Evolutionary conservation across 2,329 filamentous ascomycete genomes (phyloP).

Genomic region (Ascochyta viciae-villosae): DNA sequence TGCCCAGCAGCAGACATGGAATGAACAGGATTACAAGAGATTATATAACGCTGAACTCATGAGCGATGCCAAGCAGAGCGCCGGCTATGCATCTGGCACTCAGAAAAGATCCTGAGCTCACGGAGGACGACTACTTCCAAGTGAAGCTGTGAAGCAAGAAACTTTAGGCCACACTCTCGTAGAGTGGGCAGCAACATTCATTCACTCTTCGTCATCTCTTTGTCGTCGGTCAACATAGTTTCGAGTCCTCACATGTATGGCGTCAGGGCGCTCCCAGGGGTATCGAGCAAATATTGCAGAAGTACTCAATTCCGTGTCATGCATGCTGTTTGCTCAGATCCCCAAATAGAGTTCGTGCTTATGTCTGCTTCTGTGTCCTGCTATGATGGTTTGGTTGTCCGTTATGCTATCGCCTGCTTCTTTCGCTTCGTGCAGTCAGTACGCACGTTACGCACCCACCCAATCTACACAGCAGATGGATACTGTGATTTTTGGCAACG

Average conservation of each 20-base stretch:
- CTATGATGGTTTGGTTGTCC: too few species aligned
- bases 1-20: constrained; percentile 45
- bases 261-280: background rate
- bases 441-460: too few species aligned
- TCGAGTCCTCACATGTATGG: background rate
- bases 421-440: too few species aligned
- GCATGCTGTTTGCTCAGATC: background rate
- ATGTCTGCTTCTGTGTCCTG: too few species aligned
- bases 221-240: background rate
- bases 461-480: too few species aligned
- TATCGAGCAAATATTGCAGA: background rate
- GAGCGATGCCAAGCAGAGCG: constrained; percentile 31
- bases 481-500: too few species aligned
- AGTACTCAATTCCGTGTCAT: background rate
- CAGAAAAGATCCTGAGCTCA: constrained; percentile 10
- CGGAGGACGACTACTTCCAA: background rate
- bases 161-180: background rate
- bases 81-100: constrained; percentile 35
- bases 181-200: background rate
- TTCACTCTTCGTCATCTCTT: background rate
- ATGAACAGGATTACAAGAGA: constrained; percentile 44
- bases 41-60: constrained; percentile 36
- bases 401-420: too few species aligned
- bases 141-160: background rate
- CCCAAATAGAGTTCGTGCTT: too few species aligned